These are phyloP conservation scores for Xylariomycetidae sp. DNA, from an alignment of 2,329 filamentous ascomycete species.

Conservation along the genomic window DNA sequence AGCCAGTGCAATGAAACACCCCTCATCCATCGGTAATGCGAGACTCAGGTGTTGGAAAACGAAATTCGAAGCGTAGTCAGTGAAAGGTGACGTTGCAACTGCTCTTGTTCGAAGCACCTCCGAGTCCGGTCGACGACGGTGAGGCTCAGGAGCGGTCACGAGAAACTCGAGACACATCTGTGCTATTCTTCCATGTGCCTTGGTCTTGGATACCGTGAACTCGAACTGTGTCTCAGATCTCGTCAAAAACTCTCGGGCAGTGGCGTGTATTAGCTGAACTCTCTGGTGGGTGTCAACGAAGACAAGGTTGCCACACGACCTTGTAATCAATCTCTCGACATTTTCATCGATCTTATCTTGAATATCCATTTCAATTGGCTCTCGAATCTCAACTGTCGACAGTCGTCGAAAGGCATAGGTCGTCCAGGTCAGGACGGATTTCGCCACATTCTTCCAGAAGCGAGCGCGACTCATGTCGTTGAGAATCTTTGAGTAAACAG, in stretches of 20 bases:
- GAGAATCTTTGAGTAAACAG: constrained; percentile 23
- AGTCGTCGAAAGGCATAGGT: constrained; percentile 22
- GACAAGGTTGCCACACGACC: constrained; percentile 23
- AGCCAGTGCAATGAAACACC: constrained; percentile 10
- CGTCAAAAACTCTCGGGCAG: constrained; percentile 24
- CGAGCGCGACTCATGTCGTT: constrained; percentile 16
- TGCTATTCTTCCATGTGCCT: constrained; percentile 18
- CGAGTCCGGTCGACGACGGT: neutral
- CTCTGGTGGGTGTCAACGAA: constrained; percentile 18
- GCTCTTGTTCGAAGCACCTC: neutral
- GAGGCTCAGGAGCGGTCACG: constrained; percentile 1
- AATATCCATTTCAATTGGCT: constrained; percentile 21
- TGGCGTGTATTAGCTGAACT: constrained; percentile 24
- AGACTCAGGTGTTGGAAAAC: constrained; percentile 19
- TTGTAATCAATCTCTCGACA: constrained; percentile 16
- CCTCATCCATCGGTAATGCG: constrained; percentile 7
- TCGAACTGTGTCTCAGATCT: constrained; percentile 9
- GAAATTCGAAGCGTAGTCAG: constrained; percentile 16
- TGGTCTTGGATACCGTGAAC: constrained; percentile 17
- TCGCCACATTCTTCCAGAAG: constrained; percentile 21
- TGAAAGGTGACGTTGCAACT: constrained; percentile 10
- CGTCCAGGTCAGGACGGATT: constrained; percentile 22
- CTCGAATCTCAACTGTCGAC: constrained; percentile 17
- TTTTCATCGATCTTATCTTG: constrained; percentile 21
- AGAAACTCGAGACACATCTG: constrained; percentile 21